Conservation (phyloP, 306 rosid species). For the Vicia faba region DNA sequence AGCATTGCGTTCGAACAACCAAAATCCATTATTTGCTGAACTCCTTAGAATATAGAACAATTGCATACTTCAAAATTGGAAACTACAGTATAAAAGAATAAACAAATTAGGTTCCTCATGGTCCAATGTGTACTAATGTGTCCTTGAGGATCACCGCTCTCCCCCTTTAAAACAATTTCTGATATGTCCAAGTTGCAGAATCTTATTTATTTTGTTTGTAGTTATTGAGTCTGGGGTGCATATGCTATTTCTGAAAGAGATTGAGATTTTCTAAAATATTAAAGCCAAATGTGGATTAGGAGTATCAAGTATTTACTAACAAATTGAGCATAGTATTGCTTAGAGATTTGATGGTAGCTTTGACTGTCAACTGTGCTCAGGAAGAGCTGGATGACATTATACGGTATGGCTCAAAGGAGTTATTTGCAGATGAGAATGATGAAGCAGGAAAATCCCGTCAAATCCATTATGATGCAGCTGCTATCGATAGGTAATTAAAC, state of each 20-base stretch:
- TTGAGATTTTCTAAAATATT: slow-evolving; percentile 21
- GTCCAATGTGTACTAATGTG: slow-evolving; percentile 6
- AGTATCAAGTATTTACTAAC: slow-evolving; percentile 27
- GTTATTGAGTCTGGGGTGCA: slow-evolving; percentile 23
- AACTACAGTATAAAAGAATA: neutral
- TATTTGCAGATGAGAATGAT: slow-evolving; percentile 95
- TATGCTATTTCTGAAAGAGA: slow-evolving; percentile 16
- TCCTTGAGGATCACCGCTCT: slow-evolving; percentile 16
- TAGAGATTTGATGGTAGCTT: slow-evolving; percentile 39
- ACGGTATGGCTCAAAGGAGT: slow-evolving; percentile 94
- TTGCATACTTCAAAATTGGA: slow-evolving; percentile 1
- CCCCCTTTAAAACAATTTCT: neutral
- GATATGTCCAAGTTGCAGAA: neutral
- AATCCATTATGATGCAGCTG: slow-evolving; percentile 93
- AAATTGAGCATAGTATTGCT: slow-evolving; percentile 18
- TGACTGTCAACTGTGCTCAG: slow-evolving; percentile 46
- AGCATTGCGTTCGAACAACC: slow-evolving; percentile 10
- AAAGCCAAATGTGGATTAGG: slow-evolving; percentile 17
- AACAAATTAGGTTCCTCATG: slow-evolving; percentile 19
- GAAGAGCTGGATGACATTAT: slow-evolving; percentile 98
- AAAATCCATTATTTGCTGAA: no score
- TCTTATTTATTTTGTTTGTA: slow-evolving; percentile 14
- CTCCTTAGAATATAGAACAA: slow-evolving; percentile 14
- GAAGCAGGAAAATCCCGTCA: slow-evolving; percentile 95
- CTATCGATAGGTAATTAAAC: slow-evolving; percentile 77